Evolutionary conservation across 148 eudicot genomes (phyloP).

Genomic region (Chenopodium formosanum): DNA sequence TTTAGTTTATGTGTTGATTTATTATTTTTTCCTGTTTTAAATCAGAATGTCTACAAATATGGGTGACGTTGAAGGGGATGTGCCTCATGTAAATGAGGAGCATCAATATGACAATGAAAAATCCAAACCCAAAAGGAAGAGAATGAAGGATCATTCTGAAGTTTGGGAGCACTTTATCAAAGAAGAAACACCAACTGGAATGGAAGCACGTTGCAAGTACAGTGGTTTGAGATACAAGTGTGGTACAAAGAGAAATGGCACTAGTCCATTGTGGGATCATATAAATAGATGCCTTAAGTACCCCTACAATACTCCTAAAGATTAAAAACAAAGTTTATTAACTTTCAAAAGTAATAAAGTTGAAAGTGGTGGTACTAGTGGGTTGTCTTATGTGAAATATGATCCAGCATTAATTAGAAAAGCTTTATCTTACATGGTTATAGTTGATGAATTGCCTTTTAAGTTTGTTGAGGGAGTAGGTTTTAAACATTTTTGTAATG

Average conservation of each 20-base stretch:
- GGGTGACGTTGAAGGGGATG: no score
- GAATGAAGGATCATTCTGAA: background rate
- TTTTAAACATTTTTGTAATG: no score
- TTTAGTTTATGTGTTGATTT: no score
- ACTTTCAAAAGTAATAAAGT: background rate
- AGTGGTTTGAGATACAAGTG: background rate
- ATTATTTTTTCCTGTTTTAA: no score
- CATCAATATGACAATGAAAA: background rate
- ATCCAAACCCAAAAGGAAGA: background rate
- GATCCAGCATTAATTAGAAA: background rate
- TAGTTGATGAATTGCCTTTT: no score
- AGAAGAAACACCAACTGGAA: background rate
- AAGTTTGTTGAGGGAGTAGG: no score
- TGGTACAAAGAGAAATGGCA: background rate
- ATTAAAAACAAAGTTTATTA: background rate
- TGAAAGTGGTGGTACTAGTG: background rate
- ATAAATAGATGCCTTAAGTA: background rate
- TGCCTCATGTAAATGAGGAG: no score
- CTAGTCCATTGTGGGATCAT: background rate
- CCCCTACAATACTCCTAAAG: background rate
- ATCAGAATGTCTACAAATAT: no score
- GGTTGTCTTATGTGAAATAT: background rate
- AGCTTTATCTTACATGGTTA: no score
- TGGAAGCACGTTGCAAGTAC: background rate
- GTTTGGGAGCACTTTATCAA: background rate